Evolutionary conservation across 2,329 filamentous ascomycete species (phyloP), one percentile per base, ranked within the genome.

Genomic region (Alternaria dauci): DNA sequence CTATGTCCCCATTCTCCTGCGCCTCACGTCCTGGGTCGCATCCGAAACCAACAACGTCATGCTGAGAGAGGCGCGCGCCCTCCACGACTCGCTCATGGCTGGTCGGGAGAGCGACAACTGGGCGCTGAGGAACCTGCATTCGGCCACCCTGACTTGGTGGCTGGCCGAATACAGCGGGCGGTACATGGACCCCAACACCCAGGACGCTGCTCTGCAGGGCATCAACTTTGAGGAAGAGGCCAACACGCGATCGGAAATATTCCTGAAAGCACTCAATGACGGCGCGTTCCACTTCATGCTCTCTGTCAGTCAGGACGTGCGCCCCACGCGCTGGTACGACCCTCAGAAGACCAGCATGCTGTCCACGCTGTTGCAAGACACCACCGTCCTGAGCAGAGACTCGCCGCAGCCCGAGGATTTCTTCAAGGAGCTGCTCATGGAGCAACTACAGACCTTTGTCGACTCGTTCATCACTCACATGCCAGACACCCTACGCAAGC

Each of bases 381-480:
- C 91, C 2, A 87, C 90, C 12, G 81, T 88, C 3, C 81, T 96
- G 36, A 82, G 88, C 4, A 80, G 87, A 0, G 92, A 96, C 41
- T 83, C 88, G 0, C 82, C 90, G 8, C 82, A 86, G 2, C 92
- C 94, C 57, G 89, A 91, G 4, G 82, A 85, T 7, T 89, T 89
- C 66, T 93, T 98, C 74, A 90, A 91, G 64, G 75, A 83, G 7
- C 82, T 90, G 23, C 80, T 96, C 28, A 92, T 94, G 87, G 86
- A 90, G 59, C 91, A 94, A 72, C 80, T 98, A 9, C 94, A 98
- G 75, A 86, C 86, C 0, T 97, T 98, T 73, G 88, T 94, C 8
- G 94, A 98, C 74, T 91, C 91, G 5, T 96, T 97, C 75, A 96
- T 99, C 68, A 92, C 93, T 0, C 97, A 99, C 73, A 91, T 98